Evolutionary conservation across 2,329 filamentous ascomycete species (phyloP), one percentile per base, ranked within the genome.

Genomic region (Plectosphaerella cucumerina): DNA sequence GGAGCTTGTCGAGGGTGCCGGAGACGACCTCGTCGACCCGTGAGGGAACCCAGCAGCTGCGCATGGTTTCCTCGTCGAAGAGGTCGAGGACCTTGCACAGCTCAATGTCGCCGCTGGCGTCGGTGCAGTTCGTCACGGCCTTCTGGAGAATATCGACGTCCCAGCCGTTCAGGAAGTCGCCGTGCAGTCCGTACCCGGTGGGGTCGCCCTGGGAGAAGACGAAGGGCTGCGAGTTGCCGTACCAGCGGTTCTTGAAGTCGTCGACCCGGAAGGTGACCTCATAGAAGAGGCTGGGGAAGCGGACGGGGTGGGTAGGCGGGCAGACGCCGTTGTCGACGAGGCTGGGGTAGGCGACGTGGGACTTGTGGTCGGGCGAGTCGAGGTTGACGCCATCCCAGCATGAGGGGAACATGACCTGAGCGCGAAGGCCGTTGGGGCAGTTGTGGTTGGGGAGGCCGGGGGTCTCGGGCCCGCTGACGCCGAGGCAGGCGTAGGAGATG

Each of bases 141-240:
- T 78, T 72, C 66, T 87, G 82, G 46, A 89, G 81, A 44, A 78
- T 74, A 21, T 71, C 65, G 53, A 80, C 73, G 58, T 90, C 81
- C 88, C 87, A 91, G 15, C 81, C 87, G 55, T 87, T 82, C 57
- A 87, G 67, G 70, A 91, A 90, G 66, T 91, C 87, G 44, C 77
- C 85, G 67, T 90, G 87, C 53, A 79, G 78, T 58, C 81, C 81
- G 70, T 81, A 89, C 50, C 87, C 87, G 11, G 87, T 89, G 8
- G 47, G 35, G 35, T 48, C 35, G 14, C 47, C 86, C 60, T 84
- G 84, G 55, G 85, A 73, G 44, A 88, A 78, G 49, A 89, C 82
- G 60, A 89, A 89, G 11, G 84, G 84, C 68, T 82, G 79, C 23
- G 61, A 65, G 34, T 62, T 56, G 59, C 77, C 80, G 54, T 76